phyloP scores from a whole-genome alignment of 192 early-diverging fungal species.

The Backusella parvicylindrica region DNA sequence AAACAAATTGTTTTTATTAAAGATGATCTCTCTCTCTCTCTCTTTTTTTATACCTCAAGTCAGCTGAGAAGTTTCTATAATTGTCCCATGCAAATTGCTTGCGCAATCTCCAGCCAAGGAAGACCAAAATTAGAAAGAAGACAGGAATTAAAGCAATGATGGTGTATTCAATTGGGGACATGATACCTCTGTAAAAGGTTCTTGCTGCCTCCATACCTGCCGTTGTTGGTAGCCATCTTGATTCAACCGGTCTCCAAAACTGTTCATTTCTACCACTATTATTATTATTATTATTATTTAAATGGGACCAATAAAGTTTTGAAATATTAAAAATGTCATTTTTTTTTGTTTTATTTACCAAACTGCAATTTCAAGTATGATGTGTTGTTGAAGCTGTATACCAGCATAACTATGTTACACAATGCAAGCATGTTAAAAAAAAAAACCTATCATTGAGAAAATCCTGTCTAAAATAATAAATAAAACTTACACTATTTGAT shows the following conservation, averaged over 20 bases:
- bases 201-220: conserved; percentile 11
- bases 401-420: conserved; percentile 29
- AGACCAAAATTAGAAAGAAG: conserved; percentile 29
- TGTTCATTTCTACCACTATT: conserved; percentile 12
- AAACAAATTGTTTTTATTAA: not conserved
- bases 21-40: not conserved
- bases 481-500: not conserved
- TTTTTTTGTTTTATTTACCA: conserved; percentile 12
- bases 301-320: too few relatives aligned
- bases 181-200: conserved; percentile 22
- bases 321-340: too few relatives aligned
- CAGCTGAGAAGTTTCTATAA: conserved; percentile 43
- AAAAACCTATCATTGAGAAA: not conserved
- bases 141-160: conserved; percentile 40
- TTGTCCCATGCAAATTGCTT: conserved; percentile 47
- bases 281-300: too few relatives aligned
- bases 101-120: conserved; percentile 28
- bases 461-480: not conserved
- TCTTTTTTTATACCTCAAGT: conserved; percentile 39
- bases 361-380: conserved; percentile 35
- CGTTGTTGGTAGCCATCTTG: conserved; percentile 4
- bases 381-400: conserved; percentile 38
- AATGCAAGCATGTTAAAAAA: too few relatives aligned
- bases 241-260: conserved; percentile 13
- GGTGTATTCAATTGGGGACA: conserved; percentile 42